Evolutionary conservation across 768 basidiomycete species (phyloP).

Genomic region (Kwoniella newhampshirensis): DNA sequence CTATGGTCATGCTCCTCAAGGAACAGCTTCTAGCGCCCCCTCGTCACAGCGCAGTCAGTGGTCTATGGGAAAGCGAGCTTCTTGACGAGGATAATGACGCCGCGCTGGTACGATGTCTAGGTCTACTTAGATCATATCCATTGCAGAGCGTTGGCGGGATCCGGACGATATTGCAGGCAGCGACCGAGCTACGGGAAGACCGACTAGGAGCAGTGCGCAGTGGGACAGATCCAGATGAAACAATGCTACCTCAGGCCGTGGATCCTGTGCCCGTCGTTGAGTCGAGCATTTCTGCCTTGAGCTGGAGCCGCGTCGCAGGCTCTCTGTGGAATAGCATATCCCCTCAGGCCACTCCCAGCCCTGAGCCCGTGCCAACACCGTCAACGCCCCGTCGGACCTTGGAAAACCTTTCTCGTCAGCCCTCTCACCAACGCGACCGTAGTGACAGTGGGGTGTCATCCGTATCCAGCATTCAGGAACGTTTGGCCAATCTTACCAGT

Average conservation of each 20-base stretch:
- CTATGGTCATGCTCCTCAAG: slow-evolving; percentile 43
- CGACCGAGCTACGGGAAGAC: slow-evolving; percentile 27
- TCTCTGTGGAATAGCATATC: background rate
- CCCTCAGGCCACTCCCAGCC: background rate
- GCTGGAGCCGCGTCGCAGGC: background rate
- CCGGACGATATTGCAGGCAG: slow-evolving; percentile 24
- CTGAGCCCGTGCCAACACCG: background rate
- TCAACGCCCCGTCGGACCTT: background rate
- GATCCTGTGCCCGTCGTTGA: background rate
- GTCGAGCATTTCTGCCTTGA: background rate
- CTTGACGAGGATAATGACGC: slow-evolving; percentile 22
- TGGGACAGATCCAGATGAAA: slow-evolving; percentile 22
- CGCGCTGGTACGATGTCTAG: slow-evolving; percentile 29
- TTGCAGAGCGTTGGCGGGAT: slow-evolving; percentile 36
- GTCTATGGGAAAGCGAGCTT: slow-evolving; percentile 20
- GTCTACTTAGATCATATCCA: slow-evolving; percentile 39
- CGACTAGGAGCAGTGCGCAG: slow-evolving; percentile 19
- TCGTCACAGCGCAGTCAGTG: background rate
- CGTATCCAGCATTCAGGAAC: slow-evolving; percentile 12
- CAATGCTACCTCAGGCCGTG: background rate
- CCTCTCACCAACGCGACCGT: background rate
- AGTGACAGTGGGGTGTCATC: slow-evolving; percentile 13
- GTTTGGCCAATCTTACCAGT: slow-evolving; percentile 7
- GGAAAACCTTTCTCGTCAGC: background rate
- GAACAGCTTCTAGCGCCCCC: slow-evolving; percentile 20